phyloP scores from a whole-genome alignment of 2,329 filamentous ascomycete genomes.

The Chaetothyriales sp. region DNA sequence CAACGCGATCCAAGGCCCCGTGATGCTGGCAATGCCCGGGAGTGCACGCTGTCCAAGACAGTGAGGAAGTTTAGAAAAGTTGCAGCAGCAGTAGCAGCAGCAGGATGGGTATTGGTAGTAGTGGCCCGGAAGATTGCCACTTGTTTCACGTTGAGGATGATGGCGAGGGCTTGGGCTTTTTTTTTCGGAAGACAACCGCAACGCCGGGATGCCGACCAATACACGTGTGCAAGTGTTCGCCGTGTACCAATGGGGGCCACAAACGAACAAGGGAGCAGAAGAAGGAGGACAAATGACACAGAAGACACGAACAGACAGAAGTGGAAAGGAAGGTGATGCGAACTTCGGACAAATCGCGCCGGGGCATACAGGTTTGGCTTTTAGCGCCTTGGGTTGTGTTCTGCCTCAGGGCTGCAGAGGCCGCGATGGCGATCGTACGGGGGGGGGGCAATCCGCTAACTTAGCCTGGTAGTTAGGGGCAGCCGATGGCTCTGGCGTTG shows the following conservation, averaged over 20 bases:
- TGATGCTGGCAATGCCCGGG: slow-evolving; percentile 1
- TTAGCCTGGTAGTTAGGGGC: neutral
- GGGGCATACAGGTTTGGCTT: neutral
- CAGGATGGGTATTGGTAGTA: too few relatives aligned
- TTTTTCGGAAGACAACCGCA: neutral
- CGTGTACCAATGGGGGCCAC: neutral
- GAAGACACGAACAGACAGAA: neutral
- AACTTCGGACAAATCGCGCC: neutral
- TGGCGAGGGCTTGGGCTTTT: neutral
- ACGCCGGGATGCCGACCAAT: neutral
- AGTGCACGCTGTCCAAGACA: neutral
- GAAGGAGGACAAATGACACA: neutral
- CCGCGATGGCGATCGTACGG: neutral
- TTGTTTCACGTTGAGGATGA: neutral
- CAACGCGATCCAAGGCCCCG: neutral
- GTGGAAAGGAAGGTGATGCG: neutral
- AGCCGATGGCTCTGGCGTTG: neutral
- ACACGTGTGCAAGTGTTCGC: neutral
- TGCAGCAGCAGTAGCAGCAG: too few relatives aligned
- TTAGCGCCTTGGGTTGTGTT: neutral
- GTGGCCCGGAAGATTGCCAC: neutral
- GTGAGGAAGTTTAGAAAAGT: neutral
- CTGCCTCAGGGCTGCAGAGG: neutral
- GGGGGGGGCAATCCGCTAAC: neutral
- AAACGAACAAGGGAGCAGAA: neutral